Evolutionary conservation across 2,329 filamentous ascomycete genomes (phyloP), one percentile per base, ranked within the genome.

Genomic region (Talaromyces sp.): DNA sequence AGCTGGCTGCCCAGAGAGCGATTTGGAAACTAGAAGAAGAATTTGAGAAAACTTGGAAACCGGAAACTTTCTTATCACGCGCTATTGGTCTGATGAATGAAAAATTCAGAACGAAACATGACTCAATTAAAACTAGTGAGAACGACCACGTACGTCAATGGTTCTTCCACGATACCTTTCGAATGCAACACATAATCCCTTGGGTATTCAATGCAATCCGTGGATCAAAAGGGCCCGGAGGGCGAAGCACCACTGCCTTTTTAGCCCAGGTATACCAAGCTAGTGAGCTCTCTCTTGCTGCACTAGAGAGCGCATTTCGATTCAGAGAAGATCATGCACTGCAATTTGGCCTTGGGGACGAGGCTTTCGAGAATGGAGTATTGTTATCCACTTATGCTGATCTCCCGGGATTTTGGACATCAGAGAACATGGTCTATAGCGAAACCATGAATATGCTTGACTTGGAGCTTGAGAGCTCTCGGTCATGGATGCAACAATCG

Each of bases 341-440:
- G 2, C 76, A 86, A 3, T 98, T 96, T 72, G 92, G 91, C 2
- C 82, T 97, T 4, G 82, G 83, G 18, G 78, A 84, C 16, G 89
- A 92, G 65, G 78, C 84, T 57, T 75, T 95, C 34, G 81, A 86
- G 56, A 80, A 88, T 65, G 88, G 89, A 6, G 84, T 91, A 28
- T 75, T 91, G 9, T 77, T 79, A 2, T 78, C 82, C 16, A 84
- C 85, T 52, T 93, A 92, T 69, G 83, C 87, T 23, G 85, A 83
- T 10, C 81, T 97, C 8, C 85, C 89, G 0, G 87, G 91, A 63
- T 90, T 93, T 52, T 99, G 95, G 95, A 97, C 93, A 0, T 92
- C 91, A 16, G 86, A 74, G 51, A 67, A 64, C 50, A 70, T 76
- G 53, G 72, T 72, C 33, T 78, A 76, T 59, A 65, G 68, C 36